These are phyloP conservation scores for Leccinum obscurum DNA, from an alignment of 768 basidiomycete genomes.

Conservation along the genomic window DNA sequence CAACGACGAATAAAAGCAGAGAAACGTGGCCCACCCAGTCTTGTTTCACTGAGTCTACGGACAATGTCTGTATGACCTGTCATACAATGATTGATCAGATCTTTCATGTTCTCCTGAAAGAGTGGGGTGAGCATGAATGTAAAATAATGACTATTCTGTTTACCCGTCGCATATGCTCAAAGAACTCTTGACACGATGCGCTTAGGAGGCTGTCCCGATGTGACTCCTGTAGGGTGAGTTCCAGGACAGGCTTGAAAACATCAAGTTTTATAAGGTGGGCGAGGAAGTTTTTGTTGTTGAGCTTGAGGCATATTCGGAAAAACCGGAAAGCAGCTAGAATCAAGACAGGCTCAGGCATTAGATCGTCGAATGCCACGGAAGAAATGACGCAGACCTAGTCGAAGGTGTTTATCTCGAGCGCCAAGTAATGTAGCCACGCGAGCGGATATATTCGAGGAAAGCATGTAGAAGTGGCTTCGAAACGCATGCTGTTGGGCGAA, in stretches of 20 bases:
- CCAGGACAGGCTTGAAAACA: slow-evolving; percentile 78
- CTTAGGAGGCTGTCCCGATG: slow-evolving; percentile 88
- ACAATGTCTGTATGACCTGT: slow-evolving; percentile 67
- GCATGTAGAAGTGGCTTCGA: slow-evolving; percentile 87
- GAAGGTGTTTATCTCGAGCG: slow-evolving; percentile 87
- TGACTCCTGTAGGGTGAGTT: slow-evolving; percentile 81
- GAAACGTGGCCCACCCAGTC: slow-evolving; percentile 67
- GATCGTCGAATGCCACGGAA: slow-evolving; percentile 2
- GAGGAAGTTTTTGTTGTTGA: slow-evolving; percentile 76
- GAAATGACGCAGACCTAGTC: slow-evolving; percentile 65
- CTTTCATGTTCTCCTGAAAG: slow-evolving; percentile 81
- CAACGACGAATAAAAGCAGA: slow-evolving; percentile 72
- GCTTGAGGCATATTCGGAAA: slow-evolving; percentile 81
- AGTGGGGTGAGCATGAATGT: slow-evolving; percentile 7
- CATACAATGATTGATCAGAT: slow-evolving; percentile 83
- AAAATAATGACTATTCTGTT: slow-evolving; percentile 22
- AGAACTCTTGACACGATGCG: slow-evolving; percentile 94
- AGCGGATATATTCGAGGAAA: slow-evolving; percentile 74
- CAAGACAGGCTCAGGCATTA: slow-evolving; percentile 11
- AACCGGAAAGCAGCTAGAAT: slow-evolving; percentile 84
- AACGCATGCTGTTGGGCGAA: slow-evolving; percentile 89
- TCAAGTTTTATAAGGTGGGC: slow-evolving; percentile 82
- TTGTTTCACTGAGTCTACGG: slow-evolving; percentile 58
- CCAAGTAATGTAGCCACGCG: slow-evolving; percentile 77
- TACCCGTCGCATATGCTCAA: slow-evolving; percentile 88